Evolutionary conservation across 345 rosid genomes (phyloP).

Genomic region (Eucalyptus pauciflora): DNA sequence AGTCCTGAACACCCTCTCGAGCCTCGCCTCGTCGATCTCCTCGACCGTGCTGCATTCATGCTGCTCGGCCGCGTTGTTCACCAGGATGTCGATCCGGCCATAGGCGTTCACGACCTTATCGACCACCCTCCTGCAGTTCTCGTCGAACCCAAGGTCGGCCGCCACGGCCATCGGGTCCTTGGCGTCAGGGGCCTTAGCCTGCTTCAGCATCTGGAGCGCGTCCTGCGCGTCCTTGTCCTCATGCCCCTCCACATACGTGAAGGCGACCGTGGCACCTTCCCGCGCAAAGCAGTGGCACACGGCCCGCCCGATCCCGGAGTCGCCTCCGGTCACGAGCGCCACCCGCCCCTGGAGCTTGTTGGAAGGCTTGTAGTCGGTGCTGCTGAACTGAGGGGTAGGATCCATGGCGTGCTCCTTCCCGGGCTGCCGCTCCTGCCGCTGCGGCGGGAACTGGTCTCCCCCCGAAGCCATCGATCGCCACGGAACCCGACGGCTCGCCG

Average conservation of each 20-base stretch:
- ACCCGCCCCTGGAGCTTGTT: slow-evolving; percentile 72
- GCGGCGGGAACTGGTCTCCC: slow-evolving; percentile 34
- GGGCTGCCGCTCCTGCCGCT: slow-evolving; percentile 59
- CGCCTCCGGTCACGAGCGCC: slow-evolving; percentile 77
- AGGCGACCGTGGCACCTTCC: slow-evolving; percentile 75
- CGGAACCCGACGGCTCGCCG: not conserved
- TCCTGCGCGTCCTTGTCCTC: slow-evolving; percentile 73
- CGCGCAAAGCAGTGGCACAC: slow-evolving; percentile 39
- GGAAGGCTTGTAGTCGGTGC: slow-evolving; percentile 49
- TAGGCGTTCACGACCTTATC: slow-evolving; percentile 49
- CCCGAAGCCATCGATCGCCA: slow-evolving; percentile 30
- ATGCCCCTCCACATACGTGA: slow-evolving; percentile 48
- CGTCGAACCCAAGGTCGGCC: slow-evolving; percentile 47
- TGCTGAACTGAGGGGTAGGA: slow-evolving; percentile 45
- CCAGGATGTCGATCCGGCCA: slow-evolving; percentile 54
- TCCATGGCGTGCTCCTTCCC: slow-evolving; percentile 62
- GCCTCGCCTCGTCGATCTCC: slow-evolving; percentile 61
- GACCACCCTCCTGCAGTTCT: slow-evolving; percentile 56
- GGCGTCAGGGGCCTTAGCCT: slow-evolving; percentile 33
- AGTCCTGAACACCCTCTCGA: slow-evolving; percentile 60
- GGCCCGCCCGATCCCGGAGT: slow-evolving; percentile 79
- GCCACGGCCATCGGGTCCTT: slow-evolving; percentile 51
- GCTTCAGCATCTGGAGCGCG: slow-evolving; percentile 30
- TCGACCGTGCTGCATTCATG: slow-evolving; percentile 31
- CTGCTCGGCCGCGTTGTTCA: slow-evolving; percentile 66